Evolutionary conservation across 2,329 filamentous ascomycete genomes (phyloP).

Genomic region (Scedosporium minutisporum): DNA sequence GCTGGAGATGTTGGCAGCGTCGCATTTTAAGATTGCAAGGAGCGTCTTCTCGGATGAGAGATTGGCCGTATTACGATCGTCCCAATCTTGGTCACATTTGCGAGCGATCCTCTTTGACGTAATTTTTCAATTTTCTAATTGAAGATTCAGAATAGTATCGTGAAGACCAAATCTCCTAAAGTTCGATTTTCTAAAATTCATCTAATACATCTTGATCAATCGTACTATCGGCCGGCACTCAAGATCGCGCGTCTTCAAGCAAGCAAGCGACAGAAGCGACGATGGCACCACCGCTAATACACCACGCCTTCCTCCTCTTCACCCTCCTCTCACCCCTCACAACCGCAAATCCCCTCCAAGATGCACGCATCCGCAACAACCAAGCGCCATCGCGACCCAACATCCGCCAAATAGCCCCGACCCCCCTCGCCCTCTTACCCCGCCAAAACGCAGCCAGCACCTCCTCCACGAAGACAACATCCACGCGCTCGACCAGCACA

Average conservation of each 20-base stretch:
- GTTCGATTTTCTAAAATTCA: too few species aligned
- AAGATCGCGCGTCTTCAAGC: neutral
- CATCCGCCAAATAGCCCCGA: neutral
- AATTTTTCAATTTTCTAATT: too few species aligned
- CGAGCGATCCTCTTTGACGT: too few species aligned
- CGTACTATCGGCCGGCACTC: neutral
- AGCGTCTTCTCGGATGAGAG: too few species aligned
- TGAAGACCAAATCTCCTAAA: too few species aligned
- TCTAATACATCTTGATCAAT: neutral
- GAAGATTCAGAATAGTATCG: too few species aligned
- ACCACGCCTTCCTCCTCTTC: neutral
- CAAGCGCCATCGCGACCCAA: neutral
- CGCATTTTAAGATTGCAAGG: too few species aligned
- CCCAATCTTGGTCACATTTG: too few species aligned
- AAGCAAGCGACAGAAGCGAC: neutral
- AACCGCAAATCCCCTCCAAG: neutral
- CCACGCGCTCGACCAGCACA: neutral
- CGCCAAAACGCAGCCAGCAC: neutral
- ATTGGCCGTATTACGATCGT: too few species aligned
- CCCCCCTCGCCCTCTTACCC: neutral
- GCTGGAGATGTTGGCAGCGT: too few species aligned
- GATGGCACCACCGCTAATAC: neutral
- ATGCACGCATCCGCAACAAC: neutral
- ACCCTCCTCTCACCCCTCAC: neutral
- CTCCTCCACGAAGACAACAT: neutral